These are phyloP conservation scores for Trametes gibbosa DNA, from an alignment of 768 basidiomycete genomes.

Conservation along the genomic window DNA sequence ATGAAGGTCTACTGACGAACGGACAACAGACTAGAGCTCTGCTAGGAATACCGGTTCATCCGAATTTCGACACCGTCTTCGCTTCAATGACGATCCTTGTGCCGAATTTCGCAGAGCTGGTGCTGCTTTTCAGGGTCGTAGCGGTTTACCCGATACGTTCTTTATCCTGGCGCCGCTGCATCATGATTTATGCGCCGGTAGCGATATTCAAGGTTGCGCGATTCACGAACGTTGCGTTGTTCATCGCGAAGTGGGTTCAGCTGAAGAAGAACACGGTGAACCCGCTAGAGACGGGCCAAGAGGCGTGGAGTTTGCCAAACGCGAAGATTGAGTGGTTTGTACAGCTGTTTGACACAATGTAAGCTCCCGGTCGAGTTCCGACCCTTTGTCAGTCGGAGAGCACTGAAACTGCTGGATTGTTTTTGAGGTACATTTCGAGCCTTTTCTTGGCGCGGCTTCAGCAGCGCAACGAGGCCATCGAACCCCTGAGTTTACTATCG, in stretches of 20 bases:
- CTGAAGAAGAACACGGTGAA: not conserved
- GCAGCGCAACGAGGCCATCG: too few species aligned
- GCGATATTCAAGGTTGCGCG: conserved; percentile 33
- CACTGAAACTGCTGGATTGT: not conserved
- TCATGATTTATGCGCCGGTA: conserved; percentile 29
- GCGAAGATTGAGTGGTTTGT: conserved; percentile 32
- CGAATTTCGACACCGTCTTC: not conserved
- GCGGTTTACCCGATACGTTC: conserved; percentile 33
- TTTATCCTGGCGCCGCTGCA: conserved; percentile 16
- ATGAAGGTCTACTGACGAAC: too few species aligned
- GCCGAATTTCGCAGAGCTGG: conserved; percentile 37
- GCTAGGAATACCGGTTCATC: not conserved
- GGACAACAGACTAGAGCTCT: conserved; percentile 4
- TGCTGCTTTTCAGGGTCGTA: conserved; percentile 37
- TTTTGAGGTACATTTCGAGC: not conserved
- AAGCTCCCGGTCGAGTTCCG: conserved; percentile 25
- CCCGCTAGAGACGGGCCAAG: conserved; percentile 4
- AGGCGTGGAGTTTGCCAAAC: conserved; percentile 5
- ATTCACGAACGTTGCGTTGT: conserved; percentile 21
- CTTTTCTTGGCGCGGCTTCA: conserved; percentile 2
- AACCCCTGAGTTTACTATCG: too few species aligned
- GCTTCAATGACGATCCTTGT: conserved; percentile 20
- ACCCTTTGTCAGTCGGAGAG: not conserved
- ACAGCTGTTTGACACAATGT: conserved; percentile 36
- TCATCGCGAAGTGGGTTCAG: conserved; percentile 5